Evolutionary conservation across 257 asterid genomes (phyloP).

Genomic region (Sherardia arvensis): DNA sequence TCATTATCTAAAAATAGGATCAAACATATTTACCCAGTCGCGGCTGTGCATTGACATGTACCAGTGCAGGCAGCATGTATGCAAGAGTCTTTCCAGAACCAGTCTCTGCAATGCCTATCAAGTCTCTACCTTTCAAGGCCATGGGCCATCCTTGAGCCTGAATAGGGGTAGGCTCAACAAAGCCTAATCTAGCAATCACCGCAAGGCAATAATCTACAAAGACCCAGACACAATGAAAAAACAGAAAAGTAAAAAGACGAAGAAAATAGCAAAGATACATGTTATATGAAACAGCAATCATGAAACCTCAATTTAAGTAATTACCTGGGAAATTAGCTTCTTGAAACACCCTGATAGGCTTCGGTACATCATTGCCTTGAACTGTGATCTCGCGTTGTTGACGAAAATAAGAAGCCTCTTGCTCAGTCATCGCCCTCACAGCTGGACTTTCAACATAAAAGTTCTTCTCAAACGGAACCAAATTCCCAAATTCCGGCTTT

Average conservation of each 20-base stretch:
- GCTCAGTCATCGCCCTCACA: constrained; percentile 68
- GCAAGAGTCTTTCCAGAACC: constrained; percentile 98
- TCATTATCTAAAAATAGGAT: constrained; percentile 4
- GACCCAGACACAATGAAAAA: constrained; percentile 7
- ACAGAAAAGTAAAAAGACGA: not conserved
- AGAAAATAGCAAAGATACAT: constrained; percentile 12
- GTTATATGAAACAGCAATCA: not conserved
- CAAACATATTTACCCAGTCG: constrained; percentile 52
- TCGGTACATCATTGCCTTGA: constrained; percentile 89
- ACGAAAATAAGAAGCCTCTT: constrained; percentile 74
- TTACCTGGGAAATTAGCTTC: constrained; percentile 88
- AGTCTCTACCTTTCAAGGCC: constrained; percentile 97
- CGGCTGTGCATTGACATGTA: constrained; percentile 95
- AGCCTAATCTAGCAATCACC: constrained; percentile 53
- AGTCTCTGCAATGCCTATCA: constrained; percentile 96
- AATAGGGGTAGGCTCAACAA: constrained; percentile 93
- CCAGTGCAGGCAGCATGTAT: constrained; percentile 84
- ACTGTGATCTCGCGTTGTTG: constrained; percentile 82
- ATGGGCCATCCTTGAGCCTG: constrained; percentile 99
- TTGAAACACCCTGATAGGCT: constrained; percentile 61
- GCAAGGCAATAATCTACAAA: constrained; percentile 69
- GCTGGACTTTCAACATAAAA: constrained; percentile 80
- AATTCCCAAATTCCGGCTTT: constrained; percentile 70
- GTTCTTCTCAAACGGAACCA: constrained; percentile 92
- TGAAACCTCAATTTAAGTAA: not conserved